phyloP scores from a whole-genome alignment of 768 basidiomycete genomes.

The Tricholoma matsutake region DNA sequence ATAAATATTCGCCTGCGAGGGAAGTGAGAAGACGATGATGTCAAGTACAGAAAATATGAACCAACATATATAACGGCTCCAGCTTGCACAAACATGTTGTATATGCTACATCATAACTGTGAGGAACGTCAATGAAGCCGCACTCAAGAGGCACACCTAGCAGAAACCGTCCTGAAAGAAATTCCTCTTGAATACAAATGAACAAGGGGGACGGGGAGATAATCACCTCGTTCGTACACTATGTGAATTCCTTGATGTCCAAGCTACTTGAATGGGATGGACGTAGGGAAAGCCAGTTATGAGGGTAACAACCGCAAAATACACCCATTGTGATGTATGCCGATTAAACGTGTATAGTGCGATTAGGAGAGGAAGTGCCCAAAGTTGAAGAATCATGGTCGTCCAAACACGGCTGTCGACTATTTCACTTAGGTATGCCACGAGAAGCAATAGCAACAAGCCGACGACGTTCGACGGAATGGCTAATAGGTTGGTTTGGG shows the following conservation, averaged over 20 bases:
- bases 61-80: neutral
- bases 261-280: constrained; percentile 50
- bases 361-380: constrained; percentile 61
- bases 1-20: neutral
- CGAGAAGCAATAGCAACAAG: constrained; percentile 44
- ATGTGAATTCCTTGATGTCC: constrained; percentile 59
- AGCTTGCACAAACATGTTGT: neutral
- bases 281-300: constrained; percentile 56
- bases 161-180: neutral
- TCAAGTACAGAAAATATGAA: neutral
- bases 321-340: constrained; percentile 52
- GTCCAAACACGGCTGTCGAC: constrained; percentile 55
- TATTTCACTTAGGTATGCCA: constrained; percentile 50
- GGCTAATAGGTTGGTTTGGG: constrained; percentile 57
- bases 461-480: constrained; percentile 58
- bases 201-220: constrained; percentile 13
- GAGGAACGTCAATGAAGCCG: neutral
- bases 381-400: constrained; percentile 52
- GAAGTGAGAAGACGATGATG: neutral
- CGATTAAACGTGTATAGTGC: constrained; percentile 49
- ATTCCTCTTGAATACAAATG: neutral
- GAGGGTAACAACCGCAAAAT: constrained; percentile 50
- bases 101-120: neutral
- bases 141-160: neutral
- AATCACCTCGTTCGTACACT: constrained; percentile 51